A percentile compares a stretch with the other conserved stretches of the same genome.
These are phyloP conservation scores for Epichloe coenophiala DNA, from an alignment of 2,329 filamentous ascomycete genomes.

Conservation along the genomic window DNA sequence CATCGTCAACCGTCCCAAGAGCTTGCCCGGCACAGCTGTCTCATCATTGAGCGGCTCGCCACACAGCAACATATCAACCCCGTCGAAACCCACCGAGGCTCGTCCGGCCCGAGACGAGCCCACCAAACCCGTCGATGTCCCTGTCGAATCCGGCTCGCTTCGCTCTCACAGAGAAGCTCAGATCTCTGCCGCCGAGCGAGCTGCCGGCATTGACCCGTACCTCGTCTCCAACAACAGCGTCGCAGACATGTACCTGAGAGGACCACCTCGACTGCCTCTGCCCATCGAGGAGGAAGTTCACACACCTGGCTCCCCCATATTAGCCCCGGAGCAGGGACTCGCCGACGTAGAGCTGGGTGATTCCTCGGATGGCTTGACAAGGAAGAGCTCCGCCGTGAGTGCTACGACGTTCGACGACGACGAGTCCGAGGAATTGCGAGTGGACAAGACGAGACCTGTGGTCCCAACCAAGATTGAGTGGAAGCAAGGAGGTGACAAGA, in stretches of 20 bases:
- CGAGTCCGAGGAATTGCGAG: constrained; percentile 59
- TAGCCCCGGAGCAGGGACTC: constrained; percentile 52
- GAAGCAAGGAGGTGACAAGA: constrained; percentile 68
- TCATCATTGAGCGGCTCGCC: constrained; percentile 36
- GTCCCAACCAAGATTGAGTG: constrained; percentile 81
- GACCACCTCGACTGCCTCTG: constrained; percentile 80
- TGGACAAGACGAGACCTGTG: constrained; percentile 61
- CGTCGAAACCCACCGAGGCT: constrained; percentile 15
- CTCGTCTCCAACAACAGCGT: constrained; percentile 42
- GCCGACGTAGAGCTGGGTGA: constrained; percentile 38
- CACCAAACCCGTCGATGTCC: constrained; percentile 47
- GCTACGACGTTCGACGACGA: constrained; percentile 62
- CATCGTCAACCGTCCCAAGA: constrained; percentile 31
- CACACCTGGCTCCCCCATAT: constrained; percentile 80
- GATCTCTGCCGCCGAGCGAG: constrained; percentile 15
- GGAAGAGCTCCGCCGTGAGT: constrained; percentile 45
- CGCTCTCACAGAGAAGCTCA: constrained; percentile 24
- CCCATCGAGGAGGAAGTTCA: constrained; percentile 88
- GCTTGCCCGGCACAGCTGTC: constrained; percentile 34
- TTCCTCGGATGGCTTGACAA: constrained; percentile 33
- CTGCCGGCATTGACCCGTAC: constrained; percentile 24
- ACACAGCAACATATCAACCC: constrained; percentile 21
- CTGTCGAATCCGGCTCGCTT: constrained; percentile 25
- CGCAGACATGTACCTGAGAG: constrained; percentile 49
- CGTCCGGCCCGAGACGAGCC: constrained; percentile 20